Percentiles rank a stretch among this genome's conserved stretches.
phyloP scores from a whole-genome alignment of 345 rosid genomes.

The Arabidopsis suecica region DNA sequence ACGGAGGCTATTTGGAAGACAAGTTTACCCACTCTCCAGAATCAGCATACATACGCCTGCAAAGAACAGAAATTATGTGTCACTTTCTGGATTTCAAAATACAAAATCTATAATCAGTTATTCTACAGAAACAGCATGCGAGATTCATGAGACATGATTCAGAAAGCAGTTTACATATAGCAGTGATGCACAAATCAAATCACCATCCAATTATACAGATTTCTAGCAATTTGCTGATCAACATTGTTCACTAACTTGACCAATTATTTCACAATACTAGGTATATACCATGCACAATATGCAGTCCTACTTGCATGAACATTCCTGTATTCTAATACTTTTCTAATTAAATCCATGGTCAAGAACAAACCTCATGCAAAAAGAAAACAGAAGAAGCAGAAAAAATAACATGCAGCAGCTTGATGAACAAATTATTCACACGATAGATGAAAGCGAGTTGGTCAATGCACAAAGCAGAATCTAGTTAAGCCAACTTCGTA shows the following conservation, averaged over 20 bases:
- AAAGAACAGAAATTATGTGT: not conserved
- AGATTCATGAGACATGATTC: not conserved
- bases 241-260: not conserved
- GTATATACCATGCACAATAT: not conserved
- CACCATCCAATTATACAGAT: not conserved
- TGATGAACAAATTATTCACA: not conserved
- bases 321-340: not conserved
- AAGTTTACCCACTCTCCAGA: not conserved
- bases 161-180: not conserved
- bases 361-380: not conserved
- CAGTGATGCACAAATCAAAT: not conserved
- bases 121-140: not conserved
- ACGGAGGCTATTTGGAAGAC: not conserved
- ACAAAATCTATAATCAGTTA: not conserved
- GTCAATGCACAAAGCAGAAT: constrained; percentile 1
- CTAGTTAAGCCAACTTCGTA: not conserved
- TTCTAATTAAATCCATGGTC: not conserved
- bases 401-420: not conserved
- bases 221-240: not conserved
- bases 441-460: not conserved
- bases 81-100: not conserved
- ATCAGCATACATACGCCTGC: constrained; percentile 20
- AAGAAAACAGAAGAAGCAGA: constrained; percentile 3
- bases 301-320: not conserved
- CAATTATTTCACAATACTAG: not conserved